phyloP scores from a whole-genome alignment of 2,329 filamentous ascomycete species.

The Fusarium sp. region DNA sequence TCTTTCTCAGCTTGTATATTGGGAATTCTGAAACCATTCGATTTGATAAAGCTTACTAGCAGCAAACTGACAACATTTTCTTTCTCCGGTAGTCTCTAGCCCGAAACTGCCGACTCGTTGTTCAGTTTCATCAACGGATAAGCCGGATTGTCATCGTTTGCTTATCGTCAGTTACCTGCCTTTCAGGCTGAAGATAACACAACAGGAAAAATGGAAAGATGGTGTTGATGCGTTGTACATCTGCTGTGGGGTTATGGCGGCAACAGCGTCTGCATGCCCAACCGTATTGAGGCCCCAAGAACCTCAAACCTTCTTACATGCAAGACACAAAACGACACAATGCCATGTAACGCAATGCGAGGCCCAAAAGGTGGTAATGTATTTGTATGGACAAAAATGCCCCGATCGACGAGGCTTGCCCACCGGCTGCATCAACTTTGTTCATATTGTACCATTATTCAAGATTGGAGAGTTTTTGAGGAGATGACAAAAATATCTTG shows the following conservation, averaged over 20 bases:
- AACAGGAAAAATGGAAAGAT: slow-evolving; percentile 35
- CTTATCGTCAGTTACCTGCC: slow-evolving; percentile 8
- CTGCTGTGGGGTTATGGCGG: slow-evolving; percentile 56
- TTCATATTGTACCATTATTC: slow-evolving; percentile 10
- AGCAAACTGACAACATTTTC: background rate
- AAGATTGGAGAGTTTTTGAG: slow-evolving; percentile 28
- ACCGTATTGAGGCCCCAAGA: slow-evolving; percentile 54
- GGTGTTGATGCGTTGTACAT: slow-evolving; percentile 64
- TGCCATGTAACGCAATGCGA: slow-evolving; percentile 27
- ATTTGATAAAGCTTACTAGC: slow-evolving; percentile 3
- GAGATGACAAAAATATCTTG: slow-evolving; percentile 18
- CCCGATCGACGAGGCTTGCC: slow-evolving; percentile 42
- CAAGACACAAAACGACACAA: slow-evolving; percentile 36
- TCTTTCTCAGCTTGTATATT: slow-evolving; percentile 4
- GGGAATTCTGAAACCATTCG: slow-evolving; percentile 3
- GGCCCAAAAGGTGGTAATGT: slow-evolving; percentile 26
- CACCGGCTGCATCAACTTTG: slow-evolving; percentile 36
- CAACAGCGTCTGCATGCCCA: slow-evolving; percentile 64
- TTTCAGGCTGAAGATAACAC: slow-evolving; percentile 33
- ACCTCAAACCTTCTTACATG: slow-evolving; percentile 39
- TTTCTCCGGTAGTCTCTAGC: background rate
- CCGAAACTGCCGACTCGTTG: background rate
- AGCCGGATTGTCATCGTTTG: background rate
- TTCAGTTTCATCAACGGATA: slow-evolving; percentile 8
- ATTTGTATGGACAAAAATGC: slow-evolving; percentile 38